Evolutionary conservation across 768 basidiomycete species (phyloP), one percentile per base, ranked within the genome.

Genomic region (Lanmaoa pseudosensibilis): DNA sequence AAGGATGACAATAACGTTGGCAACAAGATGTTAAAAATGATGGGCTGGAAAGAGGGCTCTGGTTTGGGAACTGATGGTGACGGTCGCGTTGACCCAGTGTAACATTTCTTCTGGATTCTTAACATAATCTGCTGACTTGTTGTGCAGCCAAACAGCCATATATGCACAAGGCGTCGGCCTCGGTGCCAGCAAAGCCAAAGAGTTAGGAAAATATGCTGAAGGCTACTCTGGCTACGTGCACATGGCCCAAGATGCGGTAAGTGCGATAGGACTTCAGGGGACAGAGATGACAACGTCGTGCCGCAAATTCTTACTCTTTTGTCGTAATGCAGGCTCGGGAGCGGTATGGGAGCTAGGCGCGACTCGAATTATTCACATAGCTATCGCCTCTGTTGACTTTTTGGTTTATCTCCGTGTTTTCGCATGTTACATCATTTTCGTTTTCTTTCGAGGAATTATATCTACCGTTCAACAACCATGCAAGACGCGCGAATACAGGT

Each of bases 21-120:
- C 7, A 95, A 95, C 68, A 94, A 92, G 67, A 70, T 99, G 55
- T 72, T 98, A 59, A 92, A 93, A 71, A 95, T 96, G 84, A 98
- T 98, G 95, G 97, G 96, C 1, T 98, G 95, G 95, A 90, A 81
- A 59, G 89, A 90, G 65, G 95, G 95, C 7, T 85, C 82, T 16
- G 95, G 96, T 1, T 74, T 98, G 39, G 96, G 96, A 1, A 80
- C 84, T 8, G 80, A 80, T 46, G 90, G 90, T 5, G 90, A 92
- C 50, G 95, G 95, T 43, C 74, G 94, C 54, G 86, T 92, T 12
- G 92, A 95, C 54, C 94, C 95, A 13, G 85, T 98, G 86, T 89
- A 71, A 47, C 78, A 1, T 46, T 47, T 38, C 27, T 43, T 58
- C 43, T 38, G 16, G 10, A 46, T 44, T 32, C 39, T 7, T 45